These are phyloP conservation scores for Paramecium caudatum DNA, from an alignment of 73 alveolate species.

Conservation along the genomic window DNA sequence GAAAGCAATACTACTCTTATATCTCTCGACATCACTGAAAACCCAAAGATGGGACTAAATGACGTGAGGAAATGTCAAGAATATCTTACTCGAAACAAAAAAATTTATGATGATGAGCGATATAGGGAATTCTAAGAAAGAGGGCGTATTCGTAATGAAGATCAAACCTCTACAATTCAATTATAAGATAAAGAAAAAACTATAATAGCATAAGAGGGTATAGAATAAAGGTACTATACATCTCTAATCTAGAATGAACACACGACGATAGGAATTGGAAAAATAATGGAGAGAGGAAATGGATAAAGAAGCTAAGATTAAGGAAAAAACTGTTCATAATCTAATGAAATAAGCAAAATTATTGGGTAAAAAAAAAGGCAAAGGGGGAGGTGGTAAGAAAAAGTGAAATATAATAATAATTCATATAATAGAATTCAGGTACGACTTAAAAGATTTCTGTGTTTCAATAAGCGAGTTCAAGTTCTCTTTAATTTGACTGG, in stretches of 20 bases:
- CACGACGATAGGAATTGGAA: constrained; percentile 42
- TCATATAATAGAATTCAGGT: constrained; percentile 35
- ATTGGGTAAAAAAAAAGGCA: constrained; percentile 38
- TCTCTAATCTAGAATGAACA: background rate
- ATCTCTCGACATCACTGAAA: constrained; percentile 74
- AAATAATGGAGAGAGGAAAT: constrained; percentile 45
- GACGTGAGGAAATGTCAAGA: constrained; percentile 75
- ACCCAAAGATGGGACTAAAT: constrained; percentile 75
- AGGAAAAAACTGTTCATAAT: constrained; percentile 59
- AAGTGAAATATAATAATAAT: constrained; percentile 4
- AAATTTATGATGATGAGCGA: constrained; percentile 77
- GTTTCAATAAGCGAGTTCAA: constrained; percentile 30
- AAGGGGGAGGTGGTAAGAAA: constrained; percentile 63
- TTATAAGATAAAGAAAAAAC: constrained; percentile 4
- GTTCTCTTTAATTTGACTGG: constrained; percentile 37
- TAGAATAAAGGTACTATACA: constrained; percentile 18
- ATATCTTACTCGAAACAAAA: constrained; percentile 77
- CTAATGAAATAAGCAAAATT: constrained; percentile 48
- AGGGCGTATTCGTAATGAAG: constrained; percentile 74
- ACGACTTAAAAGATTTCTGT: constrained; percentile 26
- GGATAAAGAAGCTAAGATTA: constrained; percentile 22
- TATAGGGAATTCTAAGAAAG: constrained; percentile 79
- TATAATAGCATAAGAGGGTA: constrained; percentile 52
- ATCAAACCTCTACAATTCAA: constrained; percentile 57
- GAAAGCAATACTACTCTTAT: constrained; percentile 69